Conservation (phyloP, 371 early-diverging fungal species). For the Thermomucor indicae-seudaticae region DNA sequence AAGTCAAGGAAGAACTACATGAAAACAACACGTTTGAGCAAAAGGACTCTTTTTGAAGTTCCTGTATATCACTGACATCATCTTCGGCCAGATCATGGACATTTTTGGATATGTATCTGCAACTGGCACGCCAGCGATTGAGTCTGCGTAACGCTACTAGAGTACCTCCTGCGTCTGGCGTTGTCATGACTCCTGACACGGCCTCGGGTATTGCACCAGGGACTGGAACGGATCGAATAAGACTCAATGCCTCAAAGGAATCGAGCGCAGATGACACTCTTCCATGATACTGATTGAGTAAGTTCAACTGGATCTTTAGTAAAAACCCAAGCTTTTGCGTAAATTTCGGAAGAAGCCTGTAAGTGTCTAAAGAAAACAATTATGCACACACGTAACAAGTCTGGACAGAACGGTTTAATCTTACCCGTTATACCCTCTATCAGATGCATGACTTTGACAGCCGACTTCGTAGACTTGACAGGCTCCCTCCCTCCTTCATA, state of each 20-base stretch:
- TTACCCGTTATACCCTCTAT: conserved; percentile 62
- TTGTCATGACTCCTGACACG: conserved; percentile 41
- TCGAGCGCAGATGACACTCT: conserved; percentile 46
- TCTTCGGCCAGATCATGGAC: conserved; percentile 57
- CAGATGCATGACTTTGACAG: conserved; percentile 51
- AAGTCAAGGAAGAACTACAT: conserved; percentile 53
- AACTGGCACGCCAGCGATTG: conserved; percentile 51
- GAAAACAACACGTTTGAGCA: too few species aligned
- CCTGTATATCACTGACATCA: conserved; percentile 30
- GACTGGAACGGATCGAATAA: conserved; percentile 45
- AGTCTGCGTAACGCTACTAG: conserved; percentile 40
- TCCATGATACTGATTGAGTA: conserved; percentile 46
- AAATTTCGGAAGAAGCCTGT: conserved; percentile 31
- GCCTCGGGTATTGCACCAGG: conserved; percentile 50
- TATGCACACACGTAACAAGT: background rate
- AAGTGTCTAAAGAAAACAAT: conserved; percentile 27
- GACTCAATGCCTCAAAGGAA: conserved; percentile 45
- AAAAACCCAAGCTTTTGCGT: conserved; percentile 47
- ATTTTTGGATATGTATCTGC: conserved; percentile 28
- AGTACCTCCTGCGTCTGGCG: conserved; percentile 28
- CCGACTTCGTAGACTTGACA: too few species aligned
- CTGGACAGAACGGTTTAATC: too few species aligned
- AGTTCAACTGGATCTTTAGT: conserved; percentile 44
- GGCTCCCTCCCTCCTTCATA: too few species aligned
- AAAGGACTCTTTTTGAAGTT: background rate